Base-by-base conservation (phyloP, 2,329 filamentous ascomycete genomes). In the Albophoma yamanashiensis region DNA sequence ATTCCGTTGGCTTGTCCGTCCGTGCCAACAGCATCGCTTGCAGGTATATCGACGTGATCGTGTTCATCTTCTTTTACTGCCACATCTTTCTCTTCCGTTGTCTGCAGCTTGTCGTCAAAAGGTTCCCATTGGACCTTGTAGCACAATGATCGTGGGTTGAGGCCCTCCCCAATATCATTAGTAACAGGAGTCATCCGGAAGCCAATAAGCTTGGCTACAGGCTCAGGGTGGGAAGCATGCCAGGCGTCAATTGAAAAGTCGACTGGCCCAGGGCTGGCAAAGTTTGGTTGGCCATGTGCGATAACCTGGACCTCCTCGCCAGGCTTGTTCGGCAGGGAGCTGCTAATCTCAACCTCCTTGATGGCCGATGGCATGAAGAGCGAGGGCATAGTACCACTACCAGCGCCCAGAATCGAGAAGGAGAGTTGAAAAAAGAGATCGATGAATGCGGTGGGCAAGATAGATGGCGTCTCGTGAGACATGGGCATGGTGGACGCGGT, bases 111-210 rank as follows among this genome's bases (percentile, higher is more conserved):
- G 57, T 2, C 8, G 14, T 52, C 57, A 9, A 77, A 62, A 4
- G 73, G 71, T 62, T 79, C 75, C 78, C 78, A 80, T 25, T 75
- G 67, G 20, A 79, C 62, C 65, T 75, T 76, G 64, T 77, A 80
- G 67, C 78, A 80, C 6, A 80, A 64, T 0, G 64, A 64, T 20
- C 69, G 65, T 17, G 67, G 64, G 20, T 12, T 57, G n/a, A 58
- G 56, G 4, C 62, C 59, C 22, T 68, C 64, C 1, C 50, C 60
- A 1, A 61, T 56, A 1, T 72, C 72, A 34, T 75, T 74, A 43
- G 75, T 67, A 5, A 80, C 71, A 1, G 78, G 78, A 0, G 73
- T 74, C 67, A 79, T 72, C 9, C 66, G 69, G 31, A 78, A 68
- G 0, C 72, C 75, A 11, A 70, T 70, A 8, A 77, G 63, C 36